Percentiles rank a stretch among this genome's conserved stretches.
phyloP scores from a whole-genome alignment of 345 rosid species.

The Eucalyptus marginata region DNA sequence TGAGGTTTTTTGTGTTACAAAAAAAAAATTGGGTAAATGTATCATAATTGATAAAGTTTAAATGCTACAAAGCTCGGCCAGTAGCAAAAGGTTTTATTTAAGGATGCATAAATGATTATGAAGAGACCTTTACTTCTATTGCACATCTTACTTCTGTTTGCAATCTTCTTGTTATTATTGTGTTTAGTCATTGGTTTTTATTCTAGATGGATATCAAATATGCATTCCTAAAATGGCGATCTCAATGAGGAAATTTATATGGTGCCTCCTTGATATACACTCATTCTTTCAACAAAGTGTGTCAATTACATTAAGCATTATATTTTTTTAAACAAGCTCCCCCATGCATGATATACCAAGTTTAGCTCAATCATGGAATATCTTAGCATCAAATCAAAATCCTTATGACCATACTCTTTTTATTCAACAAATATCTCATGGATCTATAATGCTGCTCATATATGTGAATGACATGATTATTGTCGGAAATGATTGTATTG shows the following conservation, averaged over 20 bases:
- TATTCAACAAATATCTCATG: background rate
- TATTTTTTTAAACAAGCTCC: background rate
- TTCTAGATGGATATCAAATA: accelerated
- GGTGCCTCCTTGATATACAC: background rate
- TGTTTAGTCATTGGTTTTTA: background rate
- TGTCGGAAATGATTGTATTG: background rate
- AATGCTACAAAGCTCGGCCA: background rate
- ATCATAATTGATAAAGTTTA: too few relatives aligned
- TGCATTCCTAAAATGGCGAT: background rate
- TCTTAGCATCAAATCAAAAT: background rate
- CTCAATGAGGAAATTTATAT: background rate
- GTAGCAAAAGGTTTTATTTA: background rate
- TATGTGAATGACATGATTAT: background rate
- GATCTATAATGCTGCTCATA: background rate
- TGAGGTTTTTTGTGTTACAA: too few relatives aligned
- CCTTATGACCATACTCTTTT: background rate
- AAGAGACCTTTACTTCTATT: background rate
- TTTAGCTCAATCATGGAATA: background rate
- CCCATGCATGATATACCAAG: accelerated
- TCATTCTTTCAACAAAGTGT: accelerated
- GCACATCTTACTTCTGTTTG: accelerated
- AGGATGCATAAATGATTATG: background rate
- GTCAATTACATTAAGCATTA: background rate
- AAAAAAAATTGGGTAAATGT: too few relatives aligned
- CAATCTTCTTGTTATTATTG: accelerated